Evolutionary conservation across 495 filamentous ascomycete species (phyloP).

Genomic region (Penicillium samsonianum): DNA sequence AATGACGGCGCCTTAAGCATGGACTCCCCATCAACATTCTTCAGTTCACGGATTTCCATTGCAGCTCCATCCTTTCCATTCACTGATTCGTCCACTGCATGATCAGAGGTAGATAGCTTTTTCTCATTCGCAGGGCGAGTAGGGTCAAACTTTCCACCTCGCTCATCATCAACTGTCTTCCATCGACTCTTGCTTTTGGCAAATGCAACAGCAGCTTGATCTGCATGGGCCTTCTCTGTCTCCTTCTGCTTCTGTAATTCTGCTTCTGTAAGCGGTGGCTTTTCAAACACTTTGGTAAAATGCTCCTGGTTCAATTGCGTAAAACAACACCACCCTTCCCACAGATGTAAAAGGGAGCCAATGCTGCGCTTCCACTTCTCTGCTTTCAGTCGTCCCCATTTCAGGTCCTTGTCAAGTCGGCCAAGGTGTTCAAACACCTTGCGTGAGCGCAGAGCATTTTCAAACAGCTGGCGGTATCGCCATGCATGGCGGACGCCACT

Average conservation of each 20-base stretch:
- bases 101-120: conserved; percentile 27
- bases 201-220: conserved; percentile 37
- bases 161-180: conserved; percentile 67
- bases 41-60: conserved; percentile 57
- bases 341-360: conserved; percentile 67
- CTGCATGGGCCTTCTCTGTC: conserved; percentile 51
- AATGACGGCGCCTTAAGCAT: conserved; percentile 34
- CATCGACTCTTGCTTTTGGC: conserved; percentile 61
- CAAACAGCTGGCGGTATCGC: conserved; percentile 88
- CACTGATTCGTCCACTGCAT: conserved; percentile 41
- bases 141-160: conserved; percentile 41
- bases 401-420: conserved; percentile 68
- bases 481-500: conserved; percentile 84
- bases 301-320: conserved; percentile 70
- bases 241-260: conserved; percentile 53
- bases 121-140: conserved; percentile 24
- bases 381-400: conserved; percentile 80
- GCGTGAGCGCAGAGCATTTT: conserved; percentile 65
- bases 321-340: conserved; percentile 92
- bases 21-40: conserved; percentile 37
- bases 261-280: conserved; percentile 62
- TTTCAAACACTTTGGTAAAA: conserved; percentile 72
- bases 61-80: conserved; percentile 53
- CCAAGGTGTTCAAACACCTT: conserved; percentile 83
- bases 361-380: conserved; percentile 92